These are phyloP conservation scores for Fusarium pseudograminearum DNA, from an alignment of 2,329 filamentous ascomycete species.

Conservation along the genomic window DNA sequence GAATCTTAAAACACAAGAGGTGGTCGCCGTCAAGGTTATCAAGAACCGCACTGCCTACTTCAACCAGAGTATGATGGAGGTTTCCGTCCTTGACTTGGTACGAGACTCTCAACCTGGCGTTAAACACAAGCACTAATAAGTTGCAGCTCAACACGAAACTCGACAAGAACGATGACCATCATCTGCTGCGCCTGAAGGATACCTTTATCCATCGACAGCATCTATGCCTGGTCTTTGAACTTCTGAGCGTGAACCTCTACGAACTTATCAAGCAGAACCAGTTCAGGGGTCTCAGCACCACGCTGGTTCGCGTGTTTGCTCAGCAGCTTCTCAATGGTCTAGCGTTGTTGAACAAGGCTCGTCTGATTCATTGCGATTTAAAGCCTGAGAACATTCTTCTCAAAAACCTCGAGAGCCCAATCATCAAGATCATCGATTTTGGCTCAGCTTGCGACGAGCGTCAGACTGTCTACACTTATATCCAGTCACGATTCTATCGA, in stretches of 20 bases:
- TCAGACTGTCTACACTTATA: constrained; percentile 99
- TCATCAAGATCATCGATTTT: constrained; percentile 99
- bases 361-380: constrained; percentile 96
- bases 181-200: constrained; percentile 92
- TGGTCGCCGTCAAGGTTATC: constrained; percentile 98
- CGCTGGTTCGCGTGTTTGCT: constrained; percentile 94
- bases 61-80: constrained; percentile 99
- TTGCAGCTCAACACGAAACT: constrained; percentile 92
- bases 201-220: constrained; percentile 99
- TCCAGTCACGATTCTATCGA: constrained; percentile 97
- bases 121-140: constrained; percentile 42
- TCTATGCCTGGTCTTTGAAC: constrained; percentile 94
- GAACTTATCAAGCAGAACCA: constrained; percentile 99
- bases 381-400: constrained; percentile 98
- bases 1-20: constrained; percentile 97
- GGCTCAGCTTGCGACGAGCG: constrained; percentile 98
- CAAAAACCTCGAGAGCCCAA: constrained; percentile 98
- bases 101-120: constrained; percentile 43
- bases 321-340: constrained; percentile 95
- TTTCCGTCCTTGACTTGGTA: constrained; percentile 95
- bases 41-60: constrained; percentile 99
- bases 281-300: constrained; percentile 96
- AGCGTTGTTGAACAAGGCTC: constrained; percentile 92
- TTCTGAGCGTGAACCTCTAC: constrained; percentile 97
- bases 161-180: constrained; percentile 99